phyloP scores from a whole-genome alignment of 1,284 basidiomycete genomes.

The Cystobasidiaceae sp. region DNA sequence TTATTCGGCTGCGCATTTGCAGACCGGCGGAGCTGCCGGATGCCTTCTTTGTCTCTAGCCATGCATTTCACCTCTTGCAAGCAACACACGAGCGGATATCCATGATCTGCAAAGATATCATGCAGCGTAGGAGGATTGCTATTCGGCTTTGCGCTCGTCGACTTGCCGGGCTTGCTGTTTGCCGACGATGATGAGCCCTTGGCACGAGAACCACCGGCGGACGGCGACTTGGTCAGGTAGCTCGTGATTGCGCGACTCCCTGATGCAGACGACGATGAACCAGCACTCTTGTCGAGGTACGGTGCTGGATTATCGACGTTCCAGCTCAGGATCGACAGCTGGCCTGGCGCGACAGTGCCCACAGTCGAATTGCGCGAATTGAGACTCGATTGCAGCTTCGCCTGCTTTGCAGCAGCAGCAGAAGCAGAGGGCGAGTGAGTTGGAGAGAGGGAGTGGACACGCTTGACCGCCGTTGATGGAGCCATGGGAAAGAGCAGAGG shows the following conservation, averaged over 20 bases:
- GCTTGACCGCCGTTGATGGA: too few species aligned
- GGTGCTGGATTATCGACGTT: conserved; percentile 32
- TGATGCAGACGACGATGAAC: conserved; percentile 7
- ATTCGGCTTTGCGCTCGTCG: not conserved
- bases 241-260: not conserved
- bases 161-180: too few species aligned
- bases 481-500: too few species aligned
- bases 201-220: too few species aligned
- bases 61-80: conserved; percentile 32
- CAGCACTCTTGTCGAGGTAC: conserved; percentile 1
- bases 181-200: too few species aligned
- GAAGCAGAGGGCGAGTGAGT: too few species aligned
- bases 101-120: conserved; percentile 15
- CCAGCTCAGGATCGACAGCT: conserved; percentile 31
- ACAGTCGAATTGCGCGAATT: too few species aligned
- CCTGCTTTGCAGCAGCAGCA: too few species aligned
- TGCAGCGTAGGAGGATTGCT: not conserved
- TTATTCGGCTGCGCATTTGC: conserved; percentile 7
- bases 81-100: conserved; percentile 30
- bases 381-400: too few species aligned
- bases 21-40: not conserved
- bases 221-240: conserved; percentile 10
- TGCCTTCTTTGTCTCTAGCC: conserved; percentile 24
- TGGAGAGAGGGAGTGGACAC: too few species aligned
- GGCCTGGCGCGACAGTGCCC: not conserved